Evolutionary conservation across 768 basidiomycete species (phyloP).

Genomic region (Podaxis mareebaensis): DNA sequence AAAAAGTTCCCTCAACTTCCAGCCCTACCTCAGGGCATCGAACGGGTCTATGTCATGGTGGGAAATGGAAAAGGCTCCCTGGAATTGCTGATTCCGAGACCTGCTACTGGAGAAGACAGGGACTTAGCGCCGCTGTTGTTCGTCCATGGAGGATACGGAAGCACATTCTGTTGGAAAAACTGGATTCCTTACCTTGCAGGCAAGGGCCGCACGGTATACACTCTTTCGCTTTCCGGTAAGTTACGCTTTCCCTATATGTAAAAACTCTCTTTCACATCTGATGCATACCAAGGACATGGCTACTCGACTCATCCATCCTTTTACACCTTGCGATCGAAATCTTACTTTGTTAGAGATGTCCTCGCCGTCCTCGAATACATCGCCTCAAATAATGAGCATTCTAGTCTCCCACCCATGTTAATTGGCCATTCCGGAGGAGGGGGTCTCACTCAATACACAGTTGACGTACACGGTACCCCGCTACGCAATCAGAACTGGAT

Average conservation of each 20-base stretch:
- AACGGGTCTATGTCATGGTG: constrained; percentile 16
- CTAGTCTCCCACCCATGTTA: neutral
- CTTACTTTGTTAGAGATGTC: constrained; percentile 9
- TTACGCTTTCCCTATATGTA: neutral
- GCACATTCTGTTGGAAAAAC: constrained; percentile 18
- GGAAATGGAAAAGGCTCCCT: constrained; percentile 11
- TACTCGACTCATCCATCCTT: constrained; percentile 9
- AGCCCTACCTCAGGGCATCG: constrained; percentile 6
- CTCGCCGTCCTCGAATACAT: constrained; percentile 6
- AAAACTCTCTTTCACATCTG: neutral
- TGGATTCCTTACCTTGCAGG: constrained; percentile 19
- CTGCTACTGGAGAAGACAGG: neutral
- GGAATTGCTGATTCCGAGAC: constrained; percentile 18
- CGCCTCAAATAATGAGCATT: neutral
- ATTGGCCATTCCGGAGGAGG: neutral
- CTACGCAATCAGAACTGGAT: neutral
- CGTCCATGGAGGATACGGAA: constrained; percentile 21
- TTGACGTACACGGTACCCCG: neutral
- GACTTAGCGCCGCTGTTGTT: constrained; percentile 13
- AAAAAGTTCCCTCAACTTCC: constrained; percentile 1
- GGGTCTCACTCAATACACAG: neutral
- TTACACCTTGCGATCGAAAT: constrained; percentile 11
- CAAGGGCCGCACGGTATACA: constrained; percentile 17
- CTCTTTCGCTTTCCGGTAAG: constrained; percentile 18
- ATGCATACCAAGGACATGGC: neutral